Evolutionary conservation across 495 filamentous ascomycete species (phyloP), one percentile per base, ranked within the genome.

Genomic region (Podospora conica): DNA sequence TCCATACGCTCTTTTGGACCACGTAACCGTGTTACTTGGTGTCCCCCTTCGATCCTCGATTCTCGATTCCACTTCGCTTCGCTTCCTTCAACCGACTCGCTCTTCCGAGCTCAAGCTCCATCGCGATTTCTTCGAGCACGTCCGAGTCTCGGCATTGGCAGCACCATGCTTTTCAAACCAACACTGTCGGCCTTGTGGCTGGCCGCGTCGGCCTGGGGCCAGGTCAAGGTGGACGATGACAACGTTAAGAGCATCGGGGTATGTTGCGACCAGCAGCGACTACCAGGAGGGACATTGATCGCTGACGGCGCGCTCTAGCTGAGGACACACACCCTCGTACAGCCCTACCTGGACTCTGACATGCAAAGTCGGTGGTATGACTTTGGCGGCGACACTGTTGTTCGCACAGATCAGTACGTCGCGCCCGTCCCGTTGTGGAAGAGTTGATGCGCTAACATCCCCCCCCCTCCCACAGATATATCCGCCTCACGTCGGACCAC

Each of bases 311-410:
- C 40, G 25, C 18, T 71, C 10, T 63, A 94, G 86, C 82, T 96
- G 69, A 87, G 90, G 69, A 92, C 90, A 72, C 88, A 93, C 77
- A 90, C 87, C 75, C 85, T 93, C 53, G 75, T 76, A 60, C 76
- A 83, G 90, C 96, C 96, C 58, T 99, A 97, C 78, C 85, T 99
- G 58, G 95, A 98, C 79, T 92, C 92, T 65, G 96, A 99, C 77
- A 93, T 98, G 88, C 91, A 96, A 84, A 96, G 91, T 81, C 90
- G 96, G 79, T 99, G 95, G 92, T 99, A 91, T 77, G 96, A 99
- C 81, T 99, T 96, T 85, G 96, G 96, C 73, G 95, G 93, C 72
- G 91, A 97, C 76, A 96, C 95, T 6, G 86, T 99, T 69, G 83
- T 98, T 73, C 89, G 96, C 58, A 90, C 93, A 68, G 96, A 99